A percentile compares a stretch with the other conserved stretches of the same genome.
Evolutionary conservation across 176 grass and related monocot genomes (phyloP).

Genomic region (Chrysopogon serrulatus): DNA sequence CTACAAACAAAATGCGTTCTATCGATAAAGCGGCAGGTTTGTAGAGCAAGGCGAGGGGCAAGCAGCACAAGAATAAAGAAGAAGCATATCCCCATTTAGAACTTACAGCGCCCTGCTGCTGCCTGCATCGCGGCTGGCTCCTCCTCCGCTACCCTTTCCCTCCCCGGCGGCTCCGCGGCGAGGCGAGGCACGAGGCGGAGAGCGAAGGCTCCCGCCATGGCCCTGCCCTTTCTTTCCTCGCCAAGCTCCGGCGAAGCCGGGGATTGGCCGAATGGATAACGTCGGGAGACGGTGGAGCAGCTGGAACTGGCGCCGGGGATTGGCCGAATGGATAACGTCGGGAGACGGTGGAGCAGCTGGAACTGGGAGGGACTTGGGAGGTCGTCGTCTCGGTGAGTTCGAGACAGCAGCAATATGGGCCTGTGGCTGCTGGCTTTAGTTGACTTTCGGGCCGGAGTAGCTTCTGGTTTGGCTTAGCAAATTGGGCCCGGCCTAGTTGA

Average conservation of each 20-base stretch:
- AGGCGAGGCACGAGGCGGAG: constrained; percentile 26
- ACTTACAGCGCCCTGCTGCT: constrained; percentile 33
- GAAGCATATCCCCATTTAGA: background rate
- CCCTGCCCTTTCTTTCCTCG: background rate
- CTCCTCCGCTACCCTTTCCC: background rate
- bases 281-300: background rate
- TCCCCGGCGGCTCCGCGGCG: background rate
- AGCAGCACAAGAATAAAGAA: background rate
- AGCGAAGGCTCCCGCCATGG: constrained; percentile 23
- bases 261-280: background rate
- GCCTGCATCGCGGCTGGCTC: background rate
- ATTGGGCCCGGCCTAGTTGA: background rate
- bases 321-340: background rate
- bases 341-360: too few species aligned
- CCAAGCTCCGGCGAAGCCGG: background rate
- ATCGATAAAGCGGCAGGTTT: background rate
- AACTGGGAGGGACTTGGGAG: too few species aligned
- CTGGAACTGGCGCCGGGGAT: too few species aligned
- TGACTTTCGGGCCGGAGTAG: background rate
- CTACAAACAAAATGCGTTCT: background rate
- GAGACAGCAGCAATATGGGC: background rate
- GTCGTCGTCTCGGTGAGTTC: background rate
- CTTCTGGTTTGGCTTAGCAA: background rate
- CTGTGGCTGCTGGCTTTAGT: background rate
- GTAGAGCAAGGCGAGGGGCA: background rate